Conservation (phyloP, 768 basidiomycete genomes). For the Heimioporus sp. region DNA sequence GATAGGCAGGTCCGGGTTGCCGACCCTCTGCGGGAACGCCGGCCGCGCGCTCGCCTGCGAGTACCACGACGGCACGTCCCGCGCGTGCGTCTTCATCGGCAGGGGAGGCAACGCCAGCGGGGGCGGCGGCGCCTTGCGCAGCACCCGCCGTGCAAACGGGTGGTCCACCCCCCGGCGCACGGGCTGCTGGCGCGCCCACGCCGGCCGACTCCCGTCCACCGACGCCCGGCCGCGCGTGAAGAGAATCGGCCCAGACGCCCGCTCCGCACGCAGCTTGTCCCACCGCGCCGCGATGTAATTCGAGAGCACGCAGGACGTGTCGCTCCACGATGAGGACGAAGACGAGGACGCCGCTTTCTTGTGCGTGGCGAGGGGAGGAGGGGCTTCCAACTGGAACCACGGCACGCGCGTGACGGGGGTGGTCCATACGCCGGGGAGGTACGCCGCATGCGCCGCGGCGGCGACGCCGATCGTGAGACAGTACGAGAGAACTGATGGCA, state of each 20-base stretch:
- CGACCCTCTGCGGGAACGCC: too few relatives aligned
- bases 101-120: constrained; percentile 30
- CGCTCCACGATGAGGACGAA: constrained; percentile 7
- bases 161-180: constrained; percentile 54
- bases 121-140: constrained; percentile 17
- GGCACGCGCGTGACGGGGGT: constrained; percentile 48
- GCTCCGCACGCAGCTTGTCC: too few relatives aligned
- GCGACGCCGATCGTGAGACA: constrained; percentile 52
- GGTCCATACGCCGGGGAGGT: constrained; percentile 50
- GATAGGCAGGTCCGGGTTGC: constrained; percentile 46
- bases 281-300: constrained; percentile 31
- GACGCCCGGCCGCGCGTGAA: too few relatives aligned
- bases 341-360: constrained; percentile 10
- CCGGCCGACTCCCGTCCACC: constrained; percentile 32
- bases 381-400: constrained; percentile 49
- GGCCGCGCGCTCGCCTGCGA: constrained; percentile 13
- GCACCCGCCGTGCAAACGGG: constrained; percentile 43
- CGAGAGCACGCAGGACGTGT: constrained; percentile 21
- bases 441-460: constrained; percentile 42
- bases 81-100: constrained; percentile 30
- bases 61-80: constrained; percentile 21
- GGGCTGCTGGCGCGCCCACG: constrained; percentile 46
- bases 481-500: constrained; percentile 46
- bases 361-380: constrained; percentile 2
- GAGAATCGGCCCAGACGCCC: too few relatives aligned